Evolutionary conservation across 2,329 filamentous ascomycete species (phyloP).

Genomic region (Rutstroemia sp.): DNA sequence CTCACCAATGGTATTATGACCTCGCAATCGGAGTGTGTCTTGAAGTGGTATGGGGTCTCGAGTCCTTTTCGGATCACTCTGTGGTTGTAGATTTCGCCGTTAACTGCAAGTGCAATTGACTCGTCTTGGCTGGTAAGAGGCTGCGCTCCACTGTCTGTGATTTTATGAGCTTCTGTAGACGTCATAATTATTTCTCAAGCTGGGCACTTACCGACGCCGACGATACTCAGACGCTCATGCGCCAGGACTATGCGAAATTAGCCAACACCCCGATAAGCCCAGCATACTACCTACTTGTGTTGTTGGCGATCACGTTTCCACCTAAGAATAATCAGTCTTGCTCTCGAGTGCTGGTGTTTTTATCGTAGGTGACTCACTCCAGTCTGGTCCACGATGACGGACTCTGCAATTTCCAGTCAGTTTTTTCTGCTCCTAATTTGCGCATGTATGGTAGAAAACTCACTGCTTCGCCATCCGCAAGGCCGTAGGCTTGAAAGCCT

Average conservation of each 20-base stretch:
- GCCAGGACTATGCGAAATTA: conserved; percentile 62
- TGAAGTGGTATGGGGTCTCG: conserved; percentile 85
- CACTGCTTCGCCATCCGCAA: conserved; percentile 95
- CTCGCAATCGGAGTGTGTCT: conserved; percentile 97
- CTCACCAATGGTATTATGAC: conserved; percentile 94
- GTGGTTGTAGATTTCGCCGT: conserved; percentile 99
- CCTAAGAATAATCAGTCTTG: conserved; percentile 6
- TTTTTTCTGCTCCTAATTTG: neutral
- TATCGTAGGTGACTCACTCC: conserved; percentile 48
- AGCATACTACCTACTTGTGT: conserved; percentile 65
- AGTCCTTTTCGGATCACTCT: conserved; percentile 83
- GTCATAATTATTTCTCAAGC: neutral
- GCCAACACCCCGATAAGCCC: neutral
- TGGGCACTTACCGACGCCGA: conserved; percentile 55
- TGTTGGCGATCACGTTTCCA: conserved; percentile 81
- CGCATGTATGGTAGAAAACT: conserved; percentile 1
- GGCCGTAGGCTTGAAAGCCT: conserved; percentile 92
- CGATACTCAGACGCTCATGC: conserved; percentile 95
- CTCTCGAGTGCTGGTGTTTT: neutral
- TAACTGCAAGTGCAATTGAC: conserved; percentile 86
- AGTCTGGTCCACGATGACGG: conserved; percentile 91
- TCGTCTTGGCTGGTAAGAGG: conserved; percentile 89
- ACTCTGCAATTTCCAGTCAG: conserved; percentile 6
- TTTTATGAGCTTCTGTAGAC: conserved; percentile 1
- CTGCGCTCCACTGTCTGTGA: conserved; percentile 76